These are phyloP conservation scores for Peniophora sp. DNA, from an alignment of 1,284 basidiomycete genomes.

Conservation along the genomic window DNA sequence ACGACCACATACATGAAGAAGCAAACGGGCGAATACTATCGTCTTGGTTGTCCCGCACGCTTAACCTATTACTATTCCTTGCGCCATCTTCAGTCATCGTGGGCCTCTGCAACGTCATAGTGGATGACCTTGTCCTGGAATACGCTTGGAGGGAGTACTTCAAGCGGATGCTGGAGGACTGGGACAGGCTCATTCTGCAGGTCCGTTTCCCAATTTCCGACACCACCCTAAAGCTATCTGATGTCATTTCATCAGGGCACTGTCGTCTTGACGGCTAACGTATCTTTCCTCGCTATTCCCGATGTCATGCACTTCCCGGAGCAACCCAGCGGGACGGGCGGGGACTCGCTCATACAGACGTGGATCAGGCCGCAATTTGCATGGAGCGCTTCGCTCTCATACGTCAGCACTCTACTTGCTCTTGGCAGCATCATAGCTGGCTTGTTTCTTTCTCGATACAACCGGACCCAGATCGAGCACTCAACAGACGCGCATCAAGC, in stretches of 20 bases:
- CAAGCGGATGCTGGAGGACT: background rate
- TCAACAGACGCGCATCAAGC: background rate
- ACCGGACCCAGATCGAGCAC: slow-evolving; percentile 19
- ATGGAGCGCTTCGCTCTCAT: slow-evolving; percentile 23
- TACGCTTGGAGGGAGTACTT: background rate
- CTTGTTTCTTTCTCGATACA: slow-evolving; percentile 29
- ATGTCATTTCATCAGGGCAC: background rate
- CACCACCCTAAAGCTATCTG: no score
- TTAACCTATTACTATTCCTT: background rate
- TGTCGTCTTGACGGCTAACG: slow-evolving; percentile 1
- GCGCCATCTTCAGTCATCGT: background rate
- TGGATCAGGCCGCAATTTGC: slow-evolving; percentile 13
- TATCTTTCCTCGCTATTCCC: slow-evolving; percentile 4
- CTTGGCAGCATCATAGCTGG: slow-evolving; percentile 32
- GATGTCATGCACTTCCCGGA: slow-evolving; percentile 1
- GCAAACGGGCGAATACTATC: background rate
- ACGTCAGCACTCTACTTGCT: slow-evolving; percentile 31
- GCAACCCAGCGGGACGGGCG: background rate
- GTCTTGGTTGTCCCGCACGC: background rate
- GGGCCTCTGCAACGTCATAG: background rate
- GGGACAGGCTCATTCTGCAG: background rate
- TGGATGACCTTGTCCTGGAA: background rate
- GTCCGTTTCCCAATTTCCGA: no score
- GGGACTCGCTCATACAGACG: background rate
- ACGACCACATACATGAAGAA: background rate